Base-by-base conservation (phyloP, 306 rosid genomes). In the Fragaria vesca region DNA sequence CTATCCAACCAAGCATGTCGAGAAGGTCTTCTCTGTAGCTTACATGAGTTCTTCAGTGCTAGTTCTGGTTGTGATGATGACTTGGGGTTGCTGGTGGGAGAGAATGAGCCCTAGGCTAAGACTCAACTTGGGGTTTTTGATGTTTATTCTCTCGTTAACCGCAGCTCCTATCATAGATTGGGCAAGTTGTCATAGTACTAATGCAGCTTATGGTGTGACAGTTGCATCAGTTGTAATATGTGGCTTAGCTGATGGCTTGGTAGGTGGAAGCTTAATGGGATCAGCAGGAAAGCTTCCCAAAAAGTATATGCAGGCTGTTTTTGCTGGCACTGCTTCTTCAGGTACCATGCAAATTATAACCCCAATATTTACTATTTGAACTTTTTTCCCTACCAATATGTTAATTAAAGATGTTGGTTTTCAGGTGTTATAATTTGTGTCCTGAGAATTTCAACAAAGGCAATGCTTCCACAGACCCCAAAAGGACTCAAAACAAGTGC, bases 251-350 rank as follows among this genome's bases (percentile, higher is more conserved):
- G 97, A 92, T 83, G 97, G 96, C 11, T 68, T 95, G 80, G 97
- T 93, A 0, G 97, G 87, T 60, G 97, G 94, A 83, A 91, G 93
- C 85, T 72, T 95, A 85, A 91, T 95, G 58, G 97, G 99, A 68
- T 91, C 97, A n/a, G 95, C 97, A 36, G 97, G 97, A 12, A 87
- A 83, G 85, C 93, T 95, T 34, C 99, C 97, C 13, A 90, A 90
- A 76, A 88, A 85, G 80, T 95, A 89, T 60, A 95, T 95, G 97
- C 99, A 95, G 79, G 97, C 97, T 51, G 97, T 95, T 83, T 91
- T 95, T 79, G 99, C 97, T 8, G 97, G 97, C 71, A 91, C 97
- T 47, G 99, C 97, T 81, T 89, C 97, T 74, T 93, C 99, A 80
- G 99, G 99, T 94, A 69, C 54, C 75, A 69, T 73, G 15, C 63